Conservation (phyloP, 2,329 filamentous ascomycete species). For the Aquanectria penicillioides region DNA sequence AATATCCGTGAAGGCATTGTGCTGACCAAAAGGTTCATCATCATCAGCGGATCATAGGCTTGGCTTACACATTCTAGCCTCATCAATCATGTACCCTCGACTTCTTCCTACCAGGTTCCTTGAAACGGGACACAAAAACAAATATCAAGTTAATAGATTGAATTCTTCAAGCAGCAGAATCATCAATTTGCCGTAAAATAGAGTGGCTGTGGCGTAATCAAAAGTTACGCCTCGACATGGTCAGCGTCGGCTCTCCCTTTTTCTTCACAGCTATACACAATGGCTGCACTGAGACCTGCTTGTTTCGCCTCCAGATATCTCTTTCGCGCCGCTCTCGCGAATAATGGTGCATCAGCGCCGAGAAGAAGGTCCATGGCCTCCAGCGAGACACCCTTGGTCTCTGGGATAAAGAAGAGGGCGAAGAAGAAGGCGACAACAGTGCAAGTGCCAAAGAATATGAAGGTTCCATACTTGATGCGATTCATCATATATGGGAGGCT, state of each 20-base stretch:
- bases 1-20: no score
- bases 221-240: conserved; percentile 1
- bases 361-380: conserved; percentile 21
- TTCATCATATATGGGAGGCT: conserved; percentile 42
- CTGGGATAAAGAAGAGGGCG: conserved; percentile 16
- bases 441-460: conserved; percentile 10
- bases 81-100: no score
- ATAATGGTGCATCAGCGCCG: conserved; percentile 3
- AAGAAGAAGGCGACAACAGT: conserved; percentile 10
- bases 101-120: no score
- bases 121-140: no score
- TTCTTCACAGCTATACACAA: not conserved
- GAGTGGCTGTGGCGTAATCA: no score
- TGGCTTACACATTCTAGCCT: no score
- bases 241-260: not conserved
- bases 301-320: not conserved
- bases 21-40: no score
- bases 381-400: conserved; percentile 19
- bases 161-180: no score
- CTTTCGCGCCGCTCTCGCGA: not conserved
- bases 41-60: no score
- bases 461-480: conserved; percentile 10
- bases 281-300: not conserved
- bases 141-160: no score
- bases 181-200: no score